Percentiles rank a stretch among this genome's conserved stretches.
Conservation (phyloP, 139 green algal genomes). For the Microglena sp. region DNA sequence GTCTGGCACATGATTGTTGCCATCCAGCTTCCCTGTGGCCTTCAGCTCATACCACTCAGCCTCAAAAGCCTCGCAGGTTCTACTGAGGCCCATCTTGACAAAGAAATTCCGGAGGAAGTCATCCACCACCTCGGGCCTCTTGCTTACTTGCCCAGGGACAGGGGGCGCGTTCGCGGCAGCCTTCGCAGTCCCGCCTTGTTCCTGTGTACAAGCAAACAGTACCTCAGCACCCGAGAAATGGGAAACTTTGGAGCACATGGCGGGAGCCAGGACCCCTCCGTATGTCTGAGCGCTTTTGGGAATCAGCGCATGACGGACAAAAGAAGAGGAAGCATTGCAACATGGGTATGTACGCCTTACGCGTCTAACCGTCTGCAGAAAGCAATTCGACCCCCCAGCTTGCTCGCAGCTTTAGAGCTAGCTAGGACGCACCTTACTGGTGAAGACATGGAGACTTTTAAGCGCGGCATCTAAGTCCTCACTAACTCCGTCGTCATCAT, state of each 20-base stretch:
- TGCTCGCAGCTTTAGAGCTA: too few species aligned
- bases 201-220: background rate
- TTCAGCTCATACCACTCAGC: constrained; percentile 82
- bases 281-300: too few species aligned
- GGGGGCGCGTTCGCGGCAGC: too few species aligned
- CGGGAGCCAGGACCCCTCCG: too few species aligned
- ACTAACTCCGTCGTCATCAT: constrained; percentile 52
- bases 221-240: too few species aligned
- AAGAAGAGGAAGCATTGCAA: too few species aligned
- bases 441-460: constrained; percentile 49
- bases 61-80: constrained; percentile 70
- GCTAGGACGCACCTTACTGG: constrained; percentile 38
- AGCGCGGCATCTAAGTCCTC: constrained; percentile 68
- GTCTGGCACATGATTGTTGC: constrained; percentile 48
- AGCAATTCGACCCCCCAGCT: too few species aligned
- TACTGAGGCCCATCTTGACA: constrained; percentile 55
- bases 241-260: too few species aligned
- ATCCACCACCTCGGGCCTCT: constrained; percentile 66
- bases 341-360: too few species aligned
- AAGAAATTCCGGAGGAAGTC: constrained; percentile 85
- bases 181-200: too few species aligned
- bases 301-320: too few species aligned
- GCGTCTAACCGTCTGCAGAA: too few species aligned
- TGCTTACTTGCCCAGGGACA: constrained; percentile 17
- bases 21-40: constrained; percentile 40